phyloP scores from a whole-genome alignment of 371 early-diverging fungal genomes.

The Mucor sp. region DNA sequence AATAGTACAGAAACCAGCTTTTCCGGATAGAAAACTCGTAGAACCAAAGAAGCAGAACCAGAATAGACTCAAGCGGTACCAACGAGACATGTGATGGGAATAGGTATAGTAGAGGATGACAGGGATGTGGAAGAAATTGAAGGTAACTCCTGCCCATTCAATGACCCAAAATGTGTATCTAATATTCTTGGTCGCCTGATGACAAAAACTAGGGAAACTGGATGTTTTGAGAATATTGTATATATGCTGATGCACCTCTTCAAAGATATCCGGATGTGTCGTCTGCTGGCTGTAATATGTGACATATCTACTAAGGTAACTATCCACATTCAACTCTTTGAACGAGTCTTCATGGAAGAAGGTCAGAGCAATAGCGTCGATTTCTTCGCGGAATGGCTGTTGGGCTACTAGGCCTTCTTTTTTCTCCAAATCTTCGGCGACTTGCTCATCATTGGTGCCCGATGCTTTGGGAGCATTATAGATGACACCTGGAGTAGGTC shows the following conservation, averaged over 20 bases:
- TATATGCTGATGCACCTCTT: slow-evolving; percentile 23
- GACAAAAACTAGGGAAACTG: slow-evolving; percentile 20
- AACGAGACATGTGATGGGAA: slow-evolving; percentile 13
- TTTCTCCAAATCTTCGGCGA: slow-evolving; percentile 4
- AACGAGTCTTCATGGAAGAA: slow-evolving; percentile 25
- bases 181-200: slow-evolving; percentile 23
- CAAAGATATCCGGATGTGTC: slow-evolving; percentile 28
- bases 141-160: slow-evolving; percentile 6
- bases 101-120: slow-evolving; percentile 16
- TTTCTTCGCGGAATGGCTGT: slow-evolving; percentile 19
- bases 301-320: slow-evolving; percentile 10
- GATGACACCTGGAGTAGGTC: slow-evolving; percentile 10
- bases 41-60: slow-evolving; percentile 6
- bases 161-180: slow-evolving; percentile 20
- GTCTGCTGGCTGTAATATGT: slow-evolving; percentile 21
- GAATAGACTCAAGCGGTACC: slow-evolving; percentile 13
- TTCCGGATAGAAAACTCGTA: neutral
- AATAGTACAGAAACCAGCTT: slow-evolving; percentile 10
- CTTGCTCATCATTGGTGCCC: neutral
- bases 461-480: neutral
- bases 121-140: slow-evolving; percentile 21
- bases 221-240: slow-evolving; percentile 17
- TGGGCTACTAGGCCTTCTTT: slow-evolving; percentile 7
- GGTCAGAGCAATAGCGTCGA: slow-evolving; percentile 20
- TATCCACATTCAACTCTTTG: slow-evolving; percentile 23